Evolutionary conservation across 805 yeast genomes (phyloP).

Genomic region (Candida oleophila): DNA sequence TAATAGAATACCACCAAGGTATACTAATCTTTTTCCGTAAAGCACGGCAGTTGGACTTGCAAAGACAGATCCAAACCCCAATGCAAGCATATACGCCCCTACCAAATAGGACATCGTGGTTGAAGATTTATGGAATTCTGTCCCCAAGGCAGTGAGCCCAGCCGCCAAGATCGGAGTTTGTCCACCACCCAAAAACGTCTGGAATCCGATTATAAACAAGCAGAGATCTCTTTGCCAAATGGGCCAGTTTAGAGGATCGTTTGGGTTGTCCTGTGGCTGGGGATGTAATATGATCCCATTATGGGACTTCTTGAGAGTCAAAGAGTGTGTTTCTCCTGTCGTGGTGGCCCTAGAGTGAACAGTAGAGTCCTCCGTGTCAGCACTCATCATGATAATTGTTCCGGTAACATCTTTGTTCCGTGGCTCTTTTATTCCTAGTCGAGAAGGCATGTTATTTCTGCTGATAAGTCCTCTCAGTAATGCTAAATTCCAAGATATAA

Average conservation of each 20-base stretch:
- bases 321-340: constrained; percentile 8
- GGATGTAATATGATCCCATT: constrained; percentile 55
- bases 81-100: constrained; percentile 56
- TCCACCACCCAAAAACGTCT: constrained; percentile 61
- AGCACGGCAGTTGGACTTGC: constrained; percentile 58
- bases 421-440: constrained; percentile 45
- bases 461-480: too few relatives aligned
- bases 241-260: constrained; percentile 70
- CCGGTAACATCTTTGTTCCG: constrained; percentile 44
- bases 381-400: constrained; percentile 43
- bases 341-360: constrained; percentile 5
- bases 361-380: constrained; percentile 14
- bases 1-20: constrained; percentile 46
- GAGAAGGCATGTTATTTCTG: background rate
- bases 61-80: constrained; percentile 58
- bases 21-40: constrained; percentile 58
- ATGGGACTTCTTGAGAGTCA: constrained; percentile 42
- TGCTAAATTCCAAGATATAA: background rate
- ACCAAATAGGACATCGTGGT: constrained; percentile 51
- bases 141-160: constrained; percentile 42
- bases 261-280: constrained; percentile 62
- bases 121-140: constrained; percentile 43
- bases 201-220: constrained; percentile 52
- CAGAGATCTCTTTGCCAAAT: constrained; percentile 56
- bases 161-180: constrained; percentile 62